A percentile compares a stretch with the other conserved stretches of the same genome.
Evolutionary conservation across 441 rosid genomes (phyloP).

Genomic region (Rhodomyrtus psidioides): DNA sequence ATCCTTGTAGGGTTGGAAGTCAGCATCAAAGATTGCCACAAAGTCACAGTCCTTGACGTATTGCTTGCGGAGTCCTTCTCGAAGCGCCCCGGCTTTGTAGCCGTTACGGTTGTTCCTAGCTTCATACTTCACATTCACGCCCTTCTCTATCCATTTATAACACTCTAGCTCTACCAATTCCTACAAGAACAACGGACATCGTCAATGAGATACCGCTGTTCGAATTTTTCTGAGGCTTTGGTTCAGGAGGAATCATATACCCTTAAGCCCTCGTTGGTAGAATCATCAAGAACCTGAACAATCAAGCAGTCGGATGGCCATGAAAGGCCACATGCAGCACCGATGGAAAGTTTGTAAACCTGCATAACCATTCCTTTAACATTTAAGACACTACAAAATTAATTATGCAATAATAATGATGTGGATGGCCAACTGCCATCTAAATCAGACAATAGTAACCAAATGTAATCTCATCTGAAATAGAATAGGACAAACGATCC

Average conservation of each 20-base stretch:
- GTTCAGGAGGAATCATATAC: constrained; percentile 7
- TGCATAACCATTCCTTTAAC: background rate
- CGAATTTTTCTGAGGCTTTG: background rate
- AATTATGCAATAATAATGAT: background rate
- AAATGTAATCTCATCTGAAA: no score
- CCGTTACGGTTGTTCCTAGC: constrained; percentile 32
- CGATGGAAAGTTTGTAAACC: constrained; percentile 45
- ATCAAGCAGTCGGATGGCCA: constrained; percentile 40
- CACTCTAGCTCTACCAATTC: constrained; percentile 34
- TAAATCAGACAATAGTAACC: no score
- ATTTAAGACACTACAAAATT: background rate
- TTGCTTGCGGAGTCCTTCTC: constrained; percentile 32
- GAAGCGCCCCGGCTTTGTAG: constrained; percentile 43
- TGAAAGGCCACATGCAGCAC: constrained; percentile 40
- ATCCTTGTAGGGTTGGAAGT: constrained; percentile 44
- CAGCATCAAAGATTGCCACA: constrained; percentile 45
- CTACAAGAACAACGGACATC: background rate
- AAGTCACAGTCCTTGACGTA: constrained; percentile 33
- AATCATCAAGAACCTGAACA: constrained; percentile 52
- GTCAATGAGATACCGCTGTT: background rate
- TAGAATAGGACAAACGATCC: no score
- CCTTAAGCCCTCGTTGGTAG: constrained; percentile 26
- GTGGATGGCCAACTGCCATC: no score
- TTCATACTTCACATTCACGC: constrained; percentile 36
- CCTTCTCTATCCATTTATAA: constrained; percentile 29